These are phyloP conservation scores for Protomyces lactucae-debilis DNA, from an alignment of 1,139 yeast species.

Conservation along the genomic window DNA sequence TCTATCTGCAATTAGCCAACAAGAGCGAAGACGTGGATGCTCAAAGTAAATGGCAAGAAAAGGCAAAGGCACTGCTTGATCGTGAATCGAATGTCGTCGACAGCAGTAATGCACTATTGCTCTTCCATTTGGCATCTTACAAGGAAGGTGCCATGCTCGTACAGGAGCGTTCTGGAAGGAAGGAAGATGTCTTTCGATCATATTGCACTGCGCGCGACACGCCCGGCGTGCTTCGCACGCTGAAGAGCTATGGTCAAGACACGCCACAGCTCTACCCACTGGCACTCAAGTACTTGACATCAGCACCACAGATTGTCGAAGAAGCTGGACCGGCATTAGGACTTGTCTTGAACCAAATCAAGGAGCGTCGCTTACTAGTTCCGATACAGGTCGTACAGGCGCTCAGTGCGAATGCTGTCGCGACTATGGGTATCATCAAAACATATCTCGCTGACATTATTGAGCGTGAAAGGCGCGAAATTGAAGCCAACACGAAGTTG, in stretches of 20 bases:
- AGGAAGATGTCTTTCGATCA: conserved; percentile 62
- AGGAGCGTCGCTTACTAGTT: conserved; percentile 54
- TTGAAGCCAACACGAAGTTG: conserved; percentile 61
- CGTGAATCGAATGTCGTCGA: conserved; percentile 42
- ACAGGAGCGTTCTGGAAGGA: conserved; percentile 48
- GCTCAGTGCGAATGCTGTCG: conserved; percentile 57
- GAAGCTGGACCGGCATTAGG: conserved; percentile 51
- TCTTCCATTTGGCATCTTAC: conserved; percentile 34
- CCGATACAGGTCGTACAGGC: conserved; percentile 73
- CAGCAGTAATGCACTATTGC: conserved; percentile 33
- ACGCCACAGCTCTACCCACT: conserved; percentile 63
- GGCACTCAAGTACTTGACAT: conserved; percentile 62
- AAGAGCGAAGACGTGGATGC: conserved; percentile 41
- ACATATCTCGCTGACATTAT: conserved; percentile 63
- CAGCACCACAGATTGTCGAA: conserved; percentile 52
- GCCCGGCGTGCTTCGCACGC: conserved; percentile 51
- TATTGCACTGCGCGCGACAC: conserved; percentile 58
- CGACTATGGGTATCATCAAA: conserved; percentile 70
- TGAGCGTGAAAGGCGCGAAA: conserved; percentile 58
- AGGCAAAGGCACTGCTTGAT: conserved; percentile 53
- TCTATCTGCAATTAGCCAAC: conserved; percentile 63
- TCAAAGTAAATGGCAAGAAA: conserved; percentile 54
- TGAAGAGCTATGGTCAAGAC: conserved; percentile 55
- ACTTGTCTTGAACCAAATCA: conserved; percentile 52
- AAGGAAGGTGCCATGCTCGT: conserved; percentile 38